phyloP scores from a whole-genome alignment of 257 asterid genomes.

The Schizonepeta tenuifolia region DNA sequence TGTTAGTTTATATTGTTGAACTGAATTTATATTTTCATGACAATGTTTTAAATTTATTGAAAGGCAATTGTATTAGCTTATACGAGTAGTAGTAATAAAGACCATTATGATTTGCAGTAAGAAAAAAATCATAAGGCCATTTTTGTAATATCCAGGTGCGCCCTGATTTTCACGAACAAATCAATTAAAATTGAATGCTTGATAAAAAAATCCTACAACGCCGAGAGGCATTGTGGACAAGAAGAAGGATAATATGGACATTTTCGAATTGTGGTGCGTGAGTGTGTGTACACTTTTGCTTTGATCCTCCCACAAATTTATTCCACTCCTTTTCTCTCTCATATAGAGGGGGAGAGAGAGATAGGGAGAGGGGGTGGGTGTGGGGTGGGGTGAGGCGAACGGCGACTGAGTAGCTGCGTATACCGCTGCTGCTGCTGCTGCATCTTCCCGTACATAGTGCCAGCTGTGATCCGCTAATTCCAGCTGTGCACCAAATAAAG shows the following conservation, averaged over 20 bases:
- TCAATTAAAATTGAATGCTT: neutral
- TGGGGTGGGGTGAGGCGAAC: no score
- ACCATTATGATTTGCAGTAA: no score
- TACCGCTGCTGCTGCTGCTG: neutral
- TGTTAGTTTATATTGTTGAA: no score
- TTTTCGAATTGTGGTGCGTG: constrained; percentile 21
- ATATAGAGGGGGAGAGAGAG: no score
- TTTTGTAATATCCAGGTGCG: neutral
- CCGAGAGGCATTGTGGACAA: constrained; percentile 13
- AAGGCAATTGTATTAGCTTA: no score
- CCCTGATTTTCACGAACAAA: constrained; percentile 7
- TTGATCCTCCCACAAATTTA: constrained; percentile 26
- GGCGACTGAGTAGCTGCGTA: constrained; percentile 55
- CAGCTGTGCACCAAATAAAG: constrained; percentile 59
- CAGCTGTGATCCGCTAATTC: constrained; percentile 72
- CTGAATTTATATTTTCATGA: no score
- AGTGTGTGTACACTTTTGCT: constrained; percentile 24
- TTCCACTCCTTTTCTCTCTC: constrained; percentile 1
- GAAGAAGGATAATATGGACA: constrained; percentile 37
- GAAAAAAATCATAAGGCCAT: neutral
- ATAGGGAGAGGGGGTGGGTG: no score
- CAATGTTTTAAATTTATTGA: no score
- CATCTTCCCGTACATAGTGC: constrained; percentile 44
- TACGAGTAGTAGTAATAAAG: no score
- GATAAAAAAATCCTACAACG: constrained; percentile 1